A percentile compares a stretch with the other conserved stretches of the same genome.
Conservation (phyloP, 2,329 filamentous ascomycete genomes). For the Diaporthe capsici region DNA sequence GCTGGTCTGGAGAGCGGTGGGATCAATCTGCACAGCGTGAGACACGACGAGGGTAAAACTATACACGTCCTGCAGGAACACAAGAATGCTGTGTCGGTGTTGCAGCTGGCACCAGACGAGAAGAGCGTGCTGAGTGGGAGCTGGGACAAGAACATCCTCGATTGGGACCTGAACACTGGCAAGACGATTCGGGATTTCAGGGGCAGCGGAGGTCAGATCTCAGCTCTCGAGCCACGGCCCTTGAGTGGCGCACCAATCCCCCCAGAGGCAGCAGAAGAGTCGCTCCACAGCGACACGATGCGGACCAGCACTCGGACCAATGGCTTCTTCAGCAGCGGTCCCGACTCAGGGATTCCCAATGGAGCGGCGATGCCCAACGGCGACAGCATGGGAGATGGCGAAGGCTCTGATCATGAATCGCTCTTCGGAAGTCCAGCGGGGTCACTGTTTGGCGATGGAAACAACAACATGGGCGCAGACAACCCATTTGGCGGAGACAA, state of each 20-base stretch:
- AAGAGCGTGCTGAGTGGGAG: conserved; percentile 89
- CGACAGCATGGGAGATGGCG: conserved; percentile 67
- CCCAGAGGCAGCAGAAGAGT: conserved; percentile 74
- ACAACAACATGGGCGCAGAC: conserved; percentile 52
- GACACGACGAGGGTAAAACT: conserved; percentile 93
- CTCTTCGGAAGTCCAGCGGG: conserved; percentile 86
- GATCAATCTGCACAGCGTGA: conserved; percentile 93
- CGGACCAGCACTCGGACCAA: conserved; percentile 81
- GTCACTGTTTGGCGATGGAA: conserved; percentile 87
- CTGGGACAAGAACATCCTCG: conserved; percentile 95
- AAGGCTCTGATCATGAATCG: conserved; percentile 80
- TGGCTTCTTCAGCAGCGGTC: conserved; percentile 60
- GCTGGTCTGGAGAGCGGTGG: conserved; percentile 91
- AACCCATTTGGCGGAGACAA: conserved; percentile 84
- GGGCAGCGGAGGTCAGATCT: conserved; percentile 86
- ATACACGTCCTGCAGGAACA: conserved; percentile 87
- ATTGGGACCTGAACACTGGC: conserved; percentile 96
- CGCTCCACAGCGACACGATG: conserved; percentile 75
- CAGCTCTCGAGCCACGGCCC: conserved; percentile 87
- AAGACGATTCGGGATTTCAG: conserved; percentile 82
- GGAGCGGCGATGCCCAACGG: conserved; percentile 53
- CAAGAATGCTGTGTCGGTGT: conserved; percentile 90
- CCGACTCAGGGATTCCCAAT: conserved; percentile 45
- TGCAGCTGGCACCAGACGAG: conserved; percentile 87
- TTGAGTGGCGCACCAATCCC: conserved; percentile 82